These are phyloP conservation scores for Dovyalis caffra DNA, from an alignment of 345 rosid species.

Conservation along the genomic window DNA sequence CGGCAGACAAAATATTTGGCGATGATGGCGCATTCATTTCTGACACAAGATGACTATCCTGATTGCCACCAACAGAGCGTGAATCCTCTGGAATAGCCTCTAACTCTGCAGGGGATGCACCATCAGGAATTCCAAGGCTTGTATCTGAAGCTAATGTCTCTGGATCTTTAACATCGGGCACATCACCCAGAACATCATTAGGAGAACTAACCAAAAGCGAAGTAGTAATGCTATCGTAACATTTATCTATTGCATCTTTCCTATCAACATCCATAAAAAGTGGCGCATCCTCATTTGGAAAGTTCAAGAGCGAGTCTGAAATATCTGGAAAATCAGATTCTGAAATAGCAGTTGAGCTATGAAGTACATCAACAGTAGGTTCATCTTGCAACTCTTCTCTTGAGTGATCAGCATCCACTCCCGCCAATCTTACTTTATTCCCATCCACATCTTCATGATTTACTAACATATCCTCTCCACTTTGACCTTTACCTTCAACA, in stretches of 20 bases:
- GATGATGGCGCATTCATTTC: constrained; percentile 39
- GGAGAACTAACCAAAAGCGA: constrained; percentile 27
- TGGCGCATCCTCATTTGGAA: constrained; percentile 22
- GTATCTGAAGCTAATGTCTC: constrained; percentile 16
- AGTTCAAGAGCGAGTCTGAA: constrained; percentile 41
- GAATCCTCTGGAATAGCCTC: constrained; percentile 31
- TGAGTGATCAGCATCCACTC: not conserved
- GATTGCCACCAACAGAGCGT: constrained; percentile 26
- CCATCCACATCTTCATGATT: constrained; percentile 9
- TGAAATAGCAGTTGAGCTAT: constrained; percentile 21
- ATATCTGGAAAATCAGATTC: constrained; percentile 38
- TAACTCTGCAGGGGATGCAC: constrained; percentile 23
- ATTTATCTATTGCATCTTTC: constrained; percentile 22
- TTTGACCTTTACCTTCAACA: constrained; percentile 23
- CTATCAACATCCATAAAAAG: constrained; percentile 22
- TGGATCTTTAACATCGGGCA: constrained; percentile 16
- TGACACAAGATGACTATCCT: constrained; percentile 25
- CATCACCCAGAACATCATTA: constrained; percentile 21
- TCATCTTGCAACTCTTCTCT: constrained; percentile 12
- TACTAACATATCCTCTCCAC: constrained; percentile 9
- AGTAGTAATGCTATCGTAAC: constrained; percentile 21
- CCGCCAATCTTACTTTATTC: constrained; percentile 19
- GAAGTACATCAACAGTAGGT: constrained; percentile 14
- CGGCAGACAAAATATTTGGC: constrained; percentile 10
- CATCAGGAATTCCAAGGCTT: constrained; percentile 21